A percentile compares a stretch with the other conserved stretches of the same genome.
Evolutionary conservation across 1,139 yeast genomes (phyloP).

Genomic region (Yamadazyma blattariae): DNA sequence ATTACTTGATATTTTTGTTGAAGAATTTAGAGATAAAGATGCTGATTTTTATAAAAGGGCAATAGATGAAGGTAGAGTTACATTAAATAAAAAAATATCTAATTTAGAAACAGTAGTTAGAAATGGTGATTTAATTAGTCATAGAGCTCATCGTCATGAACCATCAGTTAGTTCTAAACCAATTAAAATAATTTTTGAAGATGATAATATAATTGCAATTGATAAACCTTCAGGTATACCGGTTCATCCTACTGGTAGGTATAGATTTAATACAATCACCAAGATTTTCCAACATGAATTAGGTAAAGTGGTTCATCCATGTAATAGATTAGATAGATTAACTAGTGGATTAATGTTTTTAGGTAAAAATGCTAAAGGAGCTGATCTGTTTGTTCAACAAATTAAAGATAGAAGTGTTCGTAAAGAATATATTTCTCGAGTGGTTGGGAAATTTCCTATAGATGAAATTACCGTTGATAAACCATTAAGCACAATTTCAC

Average conservation of each 20-base stretch:
- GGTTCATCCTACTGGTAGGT: slow-evolving; percentile 95
- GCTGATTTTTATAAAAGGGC: slow-evolving; percentile 66
- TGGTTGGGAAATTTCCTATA: slow-evolving; percentile 76
- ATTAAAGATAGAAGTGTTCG: slow-evolving; percentile 71
- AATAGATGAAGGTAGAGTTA: slow-evolving; percentile 70
- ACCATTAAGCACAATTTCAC: slow-evolving; percentile 72
- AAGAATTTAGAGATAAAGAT: slow-evolving; percentile 82
- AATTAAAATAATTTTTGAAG: slow-evolving; percentile 73
- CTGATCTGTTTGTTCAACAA: slow-evolving; percentile 73
- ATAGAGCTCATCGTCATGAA: slow-evolving; percentile 84
- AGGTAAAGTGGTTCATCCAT: slow-evolving; percentile 72
- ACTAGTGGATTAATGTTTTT: slow-evolving; percentile 95
- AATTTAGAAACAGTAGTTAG: slow-evolving; percentile 60
- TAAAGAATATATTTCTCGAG: slow-evolving; percentile 86
- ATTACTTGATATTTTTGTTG: slow-evolving; percentile 72
- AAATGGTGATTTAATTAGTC: slow-evolving; percentile 84
- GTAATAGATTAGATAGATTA: slow-evolving; percentile 84
- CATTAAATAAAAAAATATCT: slow-evolving; percentile 66
- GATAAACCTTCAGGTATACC: slow-evolving; percentile 97
- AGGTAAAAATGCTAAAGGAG: slow-evolving; percentile 80
- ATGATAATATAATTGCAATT: slow-evolving; percentile 76
- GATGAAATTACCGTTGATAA: slow-evolving; percentile 55
- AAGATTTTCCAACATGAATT: slow-evolving; percentile 70
- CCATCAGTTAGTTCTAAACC: slow-evolving; percentile 79
- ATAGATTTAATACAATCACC: slow-evolving; percentile 83